Evolutionary conservation across 306 rosid genomes (phyloP).

Genomic region (Cicer arietinum): DNA sequence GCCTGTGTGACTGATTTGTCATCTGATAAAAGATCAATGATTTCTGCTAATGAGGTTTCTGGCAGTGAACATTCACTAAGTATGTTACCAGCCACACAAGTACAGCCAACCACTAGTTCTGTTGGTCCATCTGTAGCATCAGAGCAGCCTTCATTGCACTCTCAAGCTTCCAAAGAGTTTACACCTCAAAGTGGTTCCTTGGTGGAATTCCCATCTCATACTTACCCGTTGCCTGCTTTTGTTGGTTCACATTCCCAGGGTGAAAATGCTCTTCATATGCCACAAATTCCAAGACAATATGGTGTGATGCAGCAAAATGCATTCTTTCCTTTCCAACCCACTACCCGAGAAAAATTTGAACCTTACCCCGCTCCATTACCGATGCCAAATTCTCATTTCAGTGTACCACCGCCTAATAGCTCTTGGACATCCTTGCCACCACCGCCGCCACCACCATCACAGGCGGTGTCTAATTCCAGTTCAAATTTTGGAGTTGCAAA

Average conservation of each 20-base stretch:
- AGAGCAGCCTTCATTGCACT: constrained; percentile 50
- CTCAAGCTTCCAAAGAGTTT: constrained; percentile 52
- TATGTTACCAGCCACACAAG: constrained; percentile 48
- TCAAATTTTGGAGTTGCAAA: constrained; percentile 51
- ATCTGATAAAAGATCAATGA: constrained; percentile 50
- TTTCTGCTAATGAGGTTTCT: constrained; percentile 55
- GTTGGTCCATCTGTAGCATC: constrained; percentile 45
- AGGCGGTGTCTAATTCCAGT: constrained; percentile 46
- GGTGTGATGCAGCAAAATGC: constrained; percentile 56
- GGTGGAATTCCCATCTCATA: constrained; percentile 46
- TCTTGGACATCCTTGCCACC: constrained; percentile 67
- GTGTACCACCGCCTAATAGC: constrained; percentile 54
- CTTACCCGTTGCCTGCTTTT: constrained; percentile 63
- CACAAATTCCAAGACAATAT: constrained; percentile 53
- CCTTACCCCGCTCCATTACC: constrained; percentile 54
- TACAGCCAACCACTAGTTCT: constrained; percentile 51
- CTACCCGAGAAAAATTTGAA: constrained; percentile 52
- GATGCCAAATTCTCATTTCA: constrained; percentile 58
- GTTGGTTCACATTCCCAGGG: constrained; percentile 57
- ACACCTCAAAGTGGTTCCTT: constrained; percentile 48
- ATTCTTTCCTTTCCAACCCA: constrained; percentile 62
- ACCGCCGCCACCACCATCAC: constrained; percentile 48
- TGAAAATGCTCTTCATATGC: constrained; percentile 55
- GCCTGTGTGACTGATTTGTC: constrained; percentile 44
- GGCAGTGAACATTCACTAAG: constrained; percentile 45